Conservation (phyloP, 768 basidiomycete genomes). For the Boletus pseudo-olivaceus region DNA sequence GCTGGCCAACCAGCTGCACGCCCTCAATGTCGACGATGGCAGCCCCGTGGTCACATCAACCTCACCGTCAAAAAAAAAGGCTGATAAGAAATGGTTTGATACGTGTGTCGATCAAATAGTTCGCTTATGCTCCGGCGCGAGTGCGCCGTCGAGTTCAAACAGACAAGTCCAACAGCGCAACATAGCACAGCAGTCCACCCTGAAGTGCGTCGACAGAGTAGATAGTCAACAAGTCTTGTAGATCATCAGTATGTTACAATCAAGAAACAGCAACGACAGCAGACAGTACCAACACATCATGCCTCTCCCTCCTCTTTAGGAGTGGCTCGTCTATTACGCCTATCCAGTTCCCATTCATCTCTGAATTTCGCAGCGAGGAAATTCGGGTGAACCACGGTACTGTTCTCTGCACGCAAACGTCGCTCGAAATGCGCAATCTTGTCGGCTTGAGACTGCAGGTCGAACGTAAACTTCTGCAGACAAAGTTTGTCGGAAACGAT, state of each 20-base stretch:
- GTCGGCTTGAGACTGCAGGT: constrained; percentile 56
- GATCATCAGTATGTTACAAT: constrained; percentile 17
- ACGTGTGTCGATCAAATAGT: constrained; percentile 62
- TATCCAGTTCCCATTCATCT: constrained; percentile 47
- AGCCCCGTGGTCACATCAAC: neutral
- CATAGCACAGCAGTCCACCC: neutral
- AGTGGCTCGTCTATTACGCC: constrained; percentile 25
- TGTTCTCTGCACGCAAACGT: constrained; percentile 43
- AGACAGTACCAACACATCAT: constrained; percentile 26
- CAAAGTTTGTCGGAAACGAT: constrained; percentile 8
- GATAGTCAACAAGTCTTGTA: constrained; percentile 9
- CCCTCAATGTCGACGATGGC: constrained; percentile 18
- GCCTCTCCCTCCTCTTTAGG: constrained; percentile 31
- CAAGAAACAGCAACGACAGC: neutral
- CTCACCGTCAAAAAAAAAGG: constrained; percentile 27
- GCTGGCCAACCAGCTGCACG: constrained; percentile 24
- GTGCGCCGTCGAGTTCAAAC: constrained; percentile 20
- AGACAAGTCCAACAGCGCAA: constrained; percentile 1
- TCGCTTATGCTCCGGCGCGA: constrained; percentile 36
- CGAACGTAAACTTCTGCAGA: constrained; percentile 46
- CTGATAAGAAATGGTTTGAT: constrained; percentile 57
- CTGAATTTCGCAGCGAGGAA: constrained; percentile 56
- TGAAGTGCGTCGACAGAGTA: neutral
- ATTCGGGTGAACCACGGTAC: constrained; percentile 59
- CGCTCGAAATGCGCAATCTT: constrained; percentile 66